A percentile compares a stretch with the other conserved stretches of the same genome.
Evolutionary conservation across 2,329 filamentous ascomycete species (phyloP).

Genomic region (Fusarium sp.): DNA sequence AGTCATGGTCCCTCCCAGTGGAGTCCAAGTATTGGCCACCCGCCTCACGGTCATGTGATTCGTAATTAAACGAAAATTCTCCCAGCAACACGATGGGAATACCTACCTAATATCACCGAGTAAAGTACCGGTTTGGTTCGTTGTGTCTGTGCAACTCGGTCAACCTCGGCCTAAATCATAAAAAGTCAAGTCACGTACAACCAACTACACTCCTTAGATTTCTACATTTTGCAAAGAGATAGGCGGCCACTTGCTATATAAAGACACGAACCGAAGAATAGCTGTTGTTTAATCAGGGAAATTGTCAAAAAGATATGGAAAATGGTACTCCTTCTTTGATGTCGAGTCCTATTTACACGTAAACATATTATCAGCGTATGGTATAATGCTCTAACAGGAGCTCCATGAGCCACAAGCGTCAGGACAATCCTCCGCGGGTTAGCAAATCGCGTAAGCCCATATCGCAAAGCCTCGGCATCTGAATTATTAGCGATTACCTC

Average conservation of each 20-base stretch:
- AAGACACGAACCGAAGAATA: too few relatives aligned
- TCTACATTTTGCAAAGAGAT: too few relatives aligned
- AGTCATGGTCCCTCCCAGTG: conserved; percentile 41
- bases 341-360: too few relatives aligned
- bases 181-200: too few relatives aligned
- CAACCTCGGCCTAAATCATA: background rate
- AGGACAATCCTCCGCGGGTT: conserved; percentile 55
- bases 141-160: background rate
- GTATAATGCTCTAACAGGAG: conserved; percentile 55
- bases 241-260: too few relatives aligned
- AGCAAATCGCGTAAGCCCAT: conserved; percentile 52
- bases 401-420: conserved; percentile 58
- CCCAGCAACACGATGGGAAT: background rate
- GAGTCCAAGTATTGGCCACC: conserved; percentile 6
- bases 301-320: too few relatives aligned
- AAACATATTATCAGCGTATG: conserved; percentile 46
- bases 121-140: background rate
- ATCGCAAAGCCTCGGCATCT: conserved; percentile 53
- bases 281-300: too few relatives aligned
- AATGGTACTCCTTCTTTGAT: too few relatives aligned
- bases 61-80: background rate
- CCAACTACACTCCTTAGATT: too few relatives aligned
- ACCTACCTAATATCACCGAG: background rate
- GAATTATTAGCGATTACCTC: conserved; percentile 48
- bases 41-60: conserved; percentile 16